Conservation (phyloP, 139 green algal genomes). For the Astrephomene gubernaculifera region DNA sequence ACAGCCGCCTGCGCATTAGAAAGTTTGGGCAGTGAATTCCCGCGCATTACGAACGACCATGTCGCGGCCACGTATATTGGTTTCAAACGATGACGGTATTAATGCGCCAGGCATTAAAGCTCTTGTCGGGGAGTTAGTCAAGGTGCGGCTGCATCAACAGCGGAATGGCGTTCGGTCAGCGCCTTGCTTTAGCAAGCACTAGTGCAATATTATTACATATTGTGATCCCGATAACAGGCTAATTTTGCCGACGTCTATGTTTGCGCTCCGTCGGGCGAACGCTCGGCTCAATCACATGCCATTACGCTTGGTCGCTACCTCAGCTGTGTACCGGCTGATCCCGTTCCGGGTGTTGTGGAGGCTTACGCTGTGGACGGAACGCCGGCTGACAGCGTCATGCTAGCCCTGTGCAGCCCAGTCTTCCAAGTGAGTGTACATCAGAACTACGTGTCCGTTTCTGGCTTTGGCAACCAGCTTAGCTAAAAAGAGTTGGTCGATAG, state of each 20-base stretch:
- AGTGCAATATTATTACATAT: too few species aligned
- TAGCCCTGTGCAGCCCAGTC: slow-evolving; percentile 46
- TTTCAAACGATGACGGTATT: slow-evolving; percentile 85
- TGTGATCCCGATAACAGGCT: not conserved
- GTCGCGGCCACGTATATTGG: slow-evolving; percentile 53
- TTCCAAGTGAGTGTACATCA: slow-evolving; percentile 25
- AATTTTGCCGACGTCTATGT: slow-evolving; percentile 59
- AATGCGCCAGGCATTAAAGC: slow-evolving; percentile 70
- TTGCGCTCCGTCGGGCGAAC: slow-evolving; percentile 68
- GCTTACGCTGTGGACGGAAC: slow-evolving; percentile 62
- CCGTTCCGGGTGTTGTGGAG: not conserved
- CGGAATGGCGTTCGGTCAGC: not conserved
- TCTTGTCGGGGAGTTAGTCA: slow-evolving; percentile 59
- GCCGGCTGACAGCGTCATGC: slow-evolving; percentile 64
- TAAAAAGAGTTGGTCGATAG: too few species aligned
- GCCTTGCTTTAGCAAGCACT: too few species aligned
- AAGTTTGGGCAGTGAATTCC: too few species aligned
- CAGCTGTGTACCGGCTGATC: slow-evolving; percentile 23
- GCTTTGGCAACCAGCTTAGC: too few species aligned
- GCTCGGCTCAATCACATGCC: slow-evolving; percentile 70
- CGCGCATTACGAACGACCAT: too few species aligned
- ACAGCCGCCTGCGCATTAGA: too few species aligned
- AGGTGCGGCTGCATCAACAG: slow-evolving; percentile 9
- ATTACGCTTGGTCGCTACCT: slow-evolving; percentile 71
- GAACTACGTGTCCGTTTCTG: too few species aligned